Evolutionary conservation across 345 rosid genomes (phyloP), one percentile per base, ranked within the genome.

Genomic region (Heritiera littoralis): DNA sequence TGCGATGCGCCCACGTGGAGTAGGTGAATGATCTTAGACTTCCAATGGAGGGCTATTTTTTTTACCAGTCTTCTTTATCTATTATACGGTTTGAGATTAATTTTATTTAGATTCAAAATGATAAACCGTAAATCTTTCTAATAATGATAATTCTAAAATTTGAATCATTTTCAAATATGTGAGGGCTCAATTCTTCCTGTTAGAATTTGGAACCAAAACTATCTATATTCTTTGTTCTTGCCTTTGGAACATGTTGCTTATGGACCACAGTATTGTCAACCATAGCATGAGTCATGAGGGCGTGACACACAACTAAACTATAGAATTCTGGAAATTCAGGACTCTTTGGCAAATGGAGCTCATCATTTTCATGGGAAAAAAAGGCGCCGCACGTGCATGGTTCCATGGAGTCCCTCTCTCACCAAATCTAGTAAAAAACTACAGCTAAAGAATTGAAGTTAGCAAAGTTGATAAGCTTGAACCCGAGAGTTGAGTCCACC

Each of bases 161-260:
- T 23, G 28, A 23, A 23, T 23, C 28, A 23, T 23, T 23, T 23
- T 23, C 28, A 23, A 23, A 23, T 23, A 23, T 23, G 0, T 23
- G 38, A 3, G 63, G 69, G 59, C 63, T 82, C 82, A 72, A n/a
- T 54, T 46, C 61, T 10, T 32, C 3, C 65, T 56, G 46, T 82
- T 54, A 80, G 80, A 80, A 80, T 58, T 79, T 78, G 85, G 48
- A 82, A 72, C 83, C 85, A 70, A 1, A n/a, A 28, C 9, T 65
- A 69, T 60, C 64, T 61, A 49, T 61, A 49, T 9, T 6, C 61
- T 18, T 64, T 43, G 73, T 79, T 83, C 54, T 61, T 77, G 80
- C 79, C 35, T 74, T 74, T 38, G 79, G 79, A 76, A 71, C 58
- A 63, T 35, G 40, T 18, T 68, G 60, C 12, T 43, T 78, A 9